Percentiles rank a stretch among this genome's conserved stretches.
These are phyloP conservation scores for Papilionanthe hybrid DNA, from an alignment of 116 monocot genomes.

Conservation along the genomic window DNA sequence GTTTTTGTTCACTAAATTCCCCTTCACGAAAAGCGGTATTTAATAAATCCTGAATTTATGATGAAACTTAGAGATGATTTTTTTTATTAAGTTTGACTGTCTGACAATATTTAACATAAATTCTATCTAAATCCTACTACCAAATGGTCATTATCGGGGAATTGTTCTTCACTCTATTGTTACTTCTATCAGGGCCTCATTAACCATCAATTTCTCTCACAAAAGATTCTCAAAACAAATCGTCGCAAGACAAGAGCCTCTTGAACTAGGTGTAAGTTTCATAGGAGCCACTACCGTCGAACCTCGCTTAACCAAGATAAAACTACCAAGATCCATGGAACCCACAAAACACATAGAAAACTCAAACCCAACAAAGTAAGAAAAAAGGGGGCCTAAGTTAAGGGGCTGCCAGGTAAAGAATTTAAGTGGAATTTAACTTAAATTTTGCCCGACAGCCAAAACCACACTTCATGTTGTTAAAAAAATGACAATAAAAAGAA, in stretches of 20 bases:
- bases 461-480: no score
- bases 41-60: no score
- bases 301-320: not conserved
- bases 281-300: not conserved
- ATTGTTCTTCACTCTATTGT: not conserved
- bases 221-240: not conserved
- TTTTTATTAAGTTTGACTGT: no score
- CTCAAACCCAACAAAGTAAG: not conserved
- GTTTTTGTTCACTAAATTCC: no score
- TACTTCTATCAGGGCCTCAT: not conserved
- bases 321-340: not conserved
- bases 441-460: no score
- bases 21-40: no score
- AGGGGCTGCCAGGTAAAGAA: not conserved
- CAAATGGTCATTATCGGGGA: no score
- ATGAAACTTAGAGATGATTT: no score
- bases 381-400: not conserved
- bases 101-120: no score
- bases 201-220: not conserved
- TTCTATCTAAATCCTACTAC: no score
- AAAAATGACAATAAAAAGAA: no score
- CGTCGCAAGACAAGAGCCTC: not conserved
- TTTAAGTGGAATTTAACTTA: no score
- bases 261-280: not conserved
- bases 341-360: not conserved